Evolutionary conservation across 768 basidiomycete species (phyloP).

Genomic region (Mycena rebaudengoi): DNA sequence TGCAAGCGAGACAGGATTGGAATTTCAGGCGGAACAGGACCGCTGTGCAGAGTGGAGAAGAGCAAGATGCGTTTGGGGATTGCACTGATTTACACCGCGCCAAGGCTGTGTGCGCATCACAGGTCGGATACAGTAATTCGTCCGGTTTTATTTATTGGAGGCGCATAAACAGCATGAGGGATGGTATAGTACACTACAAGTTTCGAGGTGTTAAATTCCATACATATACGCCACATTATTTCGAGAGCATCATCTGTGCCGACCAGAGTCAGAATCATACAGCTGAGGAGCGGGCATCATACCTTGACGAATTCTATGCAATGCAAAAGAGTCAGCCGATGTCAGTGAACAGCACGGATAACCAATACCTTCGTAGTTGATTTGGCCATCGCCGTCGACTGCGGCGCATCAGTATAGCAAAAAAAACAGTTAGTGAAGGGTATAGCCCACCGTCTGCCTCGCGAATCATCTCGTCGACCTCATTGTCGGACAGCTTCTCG

Average conservation of each 20-base stretch:
- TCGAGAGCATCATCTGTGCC: constrained; percentile 44
- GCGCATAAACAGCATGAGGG: constrained; percentile 3
- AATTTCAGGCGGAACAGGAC: too few relatives aligned
- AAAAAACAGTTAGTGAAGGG: background rate
- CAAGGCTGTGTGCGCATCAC: too few relatives aligned
- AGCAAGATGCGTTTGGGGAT: too few relatives aligned
- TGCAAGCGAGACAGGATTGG: too few relatives aligned
- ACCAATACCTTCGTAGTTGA: constrained; percentile 30
- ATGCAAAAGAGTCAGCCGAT: too few relatives aligned
- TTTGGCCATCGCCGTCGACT: constrained; percentile 29
- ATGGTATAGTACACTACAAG: constrained; percentile 22
- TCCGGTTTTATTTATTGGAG: too few relatives aligned
- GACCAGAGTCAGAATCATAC: background rate
- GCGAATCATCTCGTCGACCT: constrained; percentile 45
- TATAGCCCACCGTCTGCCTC: constrained; percentile 63
- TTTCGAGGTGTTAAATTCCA: constrained; percentile 19
- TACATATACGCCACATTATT: constrained; percentile 28
- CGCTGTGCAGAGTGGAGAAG: too few relatives aligned
- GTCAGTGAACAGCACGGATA: too few relatives aligned
- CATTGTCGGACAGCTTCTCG: constrained; percentile 41
- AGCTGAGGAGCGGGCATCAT: background rate
- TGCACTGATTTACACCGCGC: too few relatives aligned
- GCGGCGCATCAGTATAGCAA: background rate
- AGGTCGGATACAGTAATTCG: too few relatives aligned
- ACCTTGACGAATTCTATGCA: constrained; percentile 45